Evolutionary conservation across 306 rosid genomes (phyloP).

Genomic region (Vigna angularis): DNA sequence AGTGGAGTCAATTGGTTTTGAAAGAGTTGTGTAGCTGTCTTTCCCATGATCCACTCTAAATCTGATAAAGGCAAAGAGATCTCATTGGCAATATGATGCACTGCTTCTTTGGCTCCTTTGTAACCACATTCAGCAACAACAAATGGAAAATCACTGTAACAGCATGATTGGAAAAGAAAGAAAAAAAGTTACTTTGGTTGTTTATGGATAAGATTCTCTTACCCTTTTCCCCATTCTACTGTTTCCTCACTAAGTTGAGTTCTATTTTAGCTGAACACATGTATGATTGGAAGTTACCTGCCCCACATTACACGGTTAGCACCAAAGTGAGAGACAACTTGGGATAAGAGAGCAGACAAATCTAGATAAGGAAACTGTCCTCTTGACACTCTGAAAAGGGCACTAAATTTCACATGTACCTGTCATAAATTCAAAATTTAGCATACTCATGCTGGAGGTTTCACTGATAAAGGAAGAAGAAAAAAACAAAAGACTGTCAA

Average conservation of each 20-base stretch:
- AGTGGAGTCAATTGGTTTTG: slow-evolving; percentile 45
- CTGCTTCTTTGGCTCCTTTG: slow-evolving; percentile 78
- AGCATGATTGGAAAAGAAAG: slow-evolving; percentile 1
- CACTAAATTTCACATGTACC: slow-evolving; percentile 90
- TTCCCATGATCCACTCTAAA: slow-evolving; percentile 86
- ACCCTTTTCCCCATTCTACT: neutral
- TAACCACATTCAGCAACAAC: slow-evolving; percentile 85
- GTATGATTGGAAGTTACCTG: slow-evolving; percentile 54
- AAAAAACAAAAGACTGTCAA: neutral
- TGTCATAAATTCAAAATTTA: slow-evolving; percentile 44
- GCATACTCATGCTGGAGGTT: slow-evolving; percentile 5
- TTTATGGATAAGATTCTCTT: neutral
- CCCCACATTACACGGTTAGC: slow-evolving; percentile 93
- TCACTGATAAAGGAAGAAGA: neutral
- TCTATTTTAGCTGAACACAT: neutral
- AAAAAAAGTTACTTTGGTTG: neutral
- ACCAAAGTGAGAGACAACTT: slow-evolving; percentile 72
- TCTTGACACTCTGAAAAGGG: slow-evolving; percentile 87
- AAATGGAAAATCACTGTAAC: slow-evolving; percentile 84
- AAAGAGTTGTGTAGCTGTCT: slow-evolving; percentile 63
- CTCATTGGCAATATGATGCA: slow-evolving; percentile 53
- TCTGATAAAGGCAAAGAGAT: slow-evolving; percentile 62
- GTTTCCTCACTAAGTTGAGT: neutral
- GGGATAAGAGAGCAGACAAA: slow-evolving; percentile 60
- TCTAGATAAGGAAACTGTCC: slow-evolving; percentile 71